Evolutionary conservation across 306 rosid genomes (phyloP).

Genomic region (Fragaria nilgerrensis): DNA sequence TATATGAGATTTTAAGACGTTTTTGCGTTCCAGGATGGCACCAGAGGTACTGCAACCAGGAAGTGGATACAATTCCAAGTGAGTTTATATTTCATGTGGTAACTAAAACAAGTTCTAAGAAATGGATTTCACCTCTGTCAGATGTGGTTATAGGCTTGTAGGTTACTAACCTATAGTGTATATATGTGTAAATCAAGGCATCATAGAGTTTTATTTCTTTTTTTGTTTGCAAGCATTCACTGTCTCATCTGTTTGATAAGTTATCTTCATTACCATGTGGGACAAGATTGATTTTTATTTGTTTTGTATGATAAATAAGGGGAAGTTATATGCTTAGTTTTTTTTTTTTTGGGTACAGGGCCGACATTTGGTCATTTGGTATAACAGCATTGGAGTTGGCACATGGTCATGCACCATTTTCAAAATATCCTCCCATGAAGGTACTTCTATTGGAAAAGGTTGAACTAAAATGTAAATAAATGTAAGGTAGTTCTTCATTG

Average conservation of each 20-base stretch:
- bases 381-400: constrained; percentile 62
- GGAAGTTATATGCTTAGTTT: background rate
- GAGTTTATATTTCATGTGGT: constrained; percentile 33
- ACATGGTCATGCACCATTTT: constrained; percentile 61
- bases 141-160: background rate
- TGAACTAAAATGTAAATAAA: background rate
- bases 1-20: constrained; percentile 9
- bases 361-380: constrained; percentile 70
- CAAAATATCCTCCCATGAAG: constrained; percentile 63
- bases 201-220: background rate
- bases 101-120: background rate
- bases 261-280: background rate
- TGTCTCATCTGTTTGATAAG: background rate
- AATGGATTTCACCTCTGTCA: background rate
- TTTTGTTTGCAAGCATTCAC: background rate
- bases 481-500: background rate
- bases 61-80: constrained; percentile 94
- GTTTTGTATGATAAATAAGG: background rate
- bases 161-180: background rate
- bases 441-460: constrained; percentile 14
- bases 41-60: constrained; percentile 99
- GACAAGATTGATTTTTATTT: background rate
- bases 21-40: constrained; percentile 77
- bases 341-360: constrained; percentile 33
- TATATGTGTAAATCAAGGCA: background rate